Percentiles rank a stretch among this genome's conserved stretches.
Conservation (phyloP, 345 rosid species). For the thale cress (Arabidopsis thaliana) region DNA sequence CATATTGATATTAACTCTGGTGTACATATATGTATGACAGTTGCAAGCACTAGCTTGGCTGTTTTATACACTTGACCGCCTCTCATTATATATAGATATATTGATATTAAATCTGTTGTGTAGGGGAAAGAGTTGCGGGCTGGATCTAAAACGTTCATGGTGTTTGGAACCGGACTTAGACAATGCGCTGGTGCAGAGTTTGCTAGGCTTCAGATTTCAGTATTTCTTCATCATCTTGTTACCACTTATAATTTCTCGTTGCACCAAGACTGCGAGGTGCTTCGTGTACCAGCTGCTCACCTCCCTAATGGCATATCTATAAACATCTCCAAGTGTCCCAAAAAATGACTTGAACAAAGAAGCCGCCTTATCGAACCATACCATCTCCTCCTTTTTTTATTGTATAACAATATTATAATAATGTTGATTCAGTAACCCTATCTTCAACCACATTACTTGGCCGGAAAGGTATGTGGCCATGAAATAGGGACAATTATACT, state of each 20-base stretch:
- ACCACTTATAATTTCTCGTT: conserved; percentile 9
- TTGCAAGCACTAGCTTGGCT: too few relatives aligned
- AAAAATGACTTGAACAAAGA: neutral
- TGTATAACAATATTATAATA: too few relatives aligned
- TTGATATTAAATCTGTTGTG: neutral
- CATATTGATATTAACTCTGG: neutral
- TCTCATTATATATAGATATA: too few relatives aligned
- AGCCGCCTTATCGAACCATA: neutral
- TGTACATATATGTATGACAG: too few relatives aligned
- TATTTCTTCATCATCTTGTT: conserved; percentile 45
- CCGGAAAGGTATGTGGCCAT: too few relatives aligned
- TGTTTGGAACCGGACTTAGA: conserved; percentile 56
- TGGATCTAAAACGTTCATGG: conserved; percentile 54
- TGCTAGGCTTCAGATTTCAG: conserved; percentile 49
- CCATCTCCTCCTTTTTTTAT: too few relatives aligned
- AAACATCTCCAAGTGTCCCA: conserved; percentile 12
- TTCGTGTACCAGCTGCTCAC: conserved; percentile 17
- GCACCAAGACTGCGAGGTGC: too few relatives aligned
- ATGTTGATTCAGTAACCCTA: too few relatives aligned
- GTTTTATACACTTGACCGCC: too few relatives aligned
- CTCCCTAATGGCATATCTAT: conserved; percentile 41
- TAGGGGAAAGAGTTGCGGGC: conserved; percentile 43
- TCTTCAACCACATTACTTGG: too few relatives aligned
- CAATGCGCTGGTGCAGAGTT: conserved; percentile 56
- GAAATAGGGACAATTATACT: too few relatives aligned